phyloP scores from a whole-genome alignment of 257 asterid species.

The Rhazya stricta region DNA sequence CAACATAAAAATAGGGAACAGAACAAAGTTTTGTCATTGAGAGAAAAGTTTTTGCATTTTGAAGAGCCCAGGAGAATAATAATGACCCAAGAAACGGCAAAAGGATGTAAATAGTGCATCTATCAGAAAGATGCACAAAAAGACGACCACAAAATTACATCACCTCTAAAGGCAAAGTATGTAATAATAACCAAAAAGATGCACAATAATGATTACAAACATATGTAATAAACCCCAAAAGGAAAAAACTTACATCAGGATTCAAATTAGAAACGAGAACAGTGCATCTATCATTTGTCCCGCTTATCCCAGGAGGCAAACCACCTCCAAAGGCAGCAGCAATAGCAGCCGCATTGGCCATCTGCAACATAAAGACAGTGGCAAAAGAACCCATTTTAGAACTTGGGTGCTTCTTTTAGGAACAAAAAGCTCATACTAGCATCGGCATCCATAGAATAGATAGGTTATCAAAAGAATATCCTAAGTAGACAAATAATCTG shows the following conservation, averaged over 20 bases:
- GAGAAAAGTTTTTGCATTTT: neutral
- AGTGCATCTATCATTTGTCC: conserved; percentile 93
- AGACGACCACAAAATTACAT: too few relatives aligned
- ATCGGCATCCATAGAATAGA: neutral
- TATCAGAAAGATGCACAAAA: too few relatives aligned
- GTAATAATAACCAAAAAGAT: too few relatives aligned
- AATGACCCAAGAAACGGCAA: too few relatives aligned
- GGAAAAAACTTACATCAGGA: conserved; percentile 61
- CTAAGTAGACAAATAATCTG: neutral
- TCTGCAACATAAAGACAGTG: conserved; percentile 29
- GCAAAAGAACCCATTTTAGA: neutral
- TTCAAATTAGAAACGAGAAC: conserved; percentile 83
- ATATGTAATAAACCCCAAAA: neutral
- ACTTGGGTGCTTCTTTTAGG: neutral
- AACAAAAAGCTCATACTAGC: neutral
- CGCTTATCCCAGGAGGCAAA: conserved; percentile 88
- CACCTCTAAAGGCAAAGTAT: too few relatives aligned
- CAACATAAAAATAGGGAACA: conserved; percentile 16
- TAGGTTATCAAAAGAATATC: neutral
- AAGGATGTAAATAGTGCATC: too few relatives aligned
- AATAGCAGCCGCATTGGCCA: conserved; percentile 91
- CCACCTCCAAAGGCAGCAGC: conserved; percentile 98
- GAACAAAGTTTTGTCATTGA: neutral
- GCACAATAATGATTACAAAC: too few relatives aligned
- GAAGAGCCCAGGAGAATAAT: neutral